Evolutionary conservation across 2,329 filamentous ascomycete genomes (phyloP), one percentile per base, ranked within the genome.

Genomic region (Phialocephala sp.): DNA sequence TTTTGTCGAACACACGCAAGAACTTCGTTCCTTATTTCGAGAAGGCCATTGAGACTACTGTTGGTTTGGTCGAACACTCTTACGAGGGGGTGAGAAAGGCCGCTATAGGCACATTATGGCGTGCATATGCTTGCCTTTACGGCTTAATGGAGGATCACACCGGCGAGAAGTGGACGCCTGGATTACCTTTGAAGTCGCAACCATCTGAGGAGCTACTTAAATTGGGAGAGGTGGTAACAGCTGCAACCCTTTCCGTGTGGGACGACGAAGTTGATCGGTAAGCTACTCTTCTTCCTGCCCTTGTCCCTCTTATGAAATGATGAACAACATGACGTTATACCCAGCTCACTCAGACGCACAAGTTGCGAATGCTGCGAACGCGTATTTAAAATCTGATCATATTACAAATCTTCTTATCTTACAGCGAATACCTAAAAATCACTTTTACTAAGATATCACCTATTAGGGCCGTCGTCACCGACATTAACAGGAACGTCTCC

Each of bases 301-400:
- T 63, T 60, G 63, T 47, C 39, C 50, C 63, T 8, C 35, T 8
- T 6, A 36, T 55, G 52, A 66, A 75, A 89, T 93, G 93, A 97
- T 97, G 93, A 97, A 81, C 84, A 87, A 83, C 80, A 83, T 87
- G 89, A 76, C 92, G 92, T 94, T 94, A 94, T 87, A 94, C 94
- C 93, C 94, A 97, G 94, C 94, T 97, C 94, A 97, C 94, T 97
- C 92, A 92, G 91, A 98, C 90, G 89, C 92, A 86, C 82, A 82
- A 86, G 82, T 81, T 88, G 91, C 88, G 88, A 82, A 89, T 97
- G 93, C 91, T 93, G 92, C 89, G 89, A 95, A 96, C 81, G 83
- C 93, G 90, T 87, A 81, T 84, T 80, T 79, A 79, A 32, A 77
- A 80, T 79, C 80, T 83, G 80, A 81, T 72, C 56, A 65, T 60